These are phyloP conservation scores for Brassica nigra DNA, from an alignment of 345 rosid species.

Conservation along the genomic window DNA sequence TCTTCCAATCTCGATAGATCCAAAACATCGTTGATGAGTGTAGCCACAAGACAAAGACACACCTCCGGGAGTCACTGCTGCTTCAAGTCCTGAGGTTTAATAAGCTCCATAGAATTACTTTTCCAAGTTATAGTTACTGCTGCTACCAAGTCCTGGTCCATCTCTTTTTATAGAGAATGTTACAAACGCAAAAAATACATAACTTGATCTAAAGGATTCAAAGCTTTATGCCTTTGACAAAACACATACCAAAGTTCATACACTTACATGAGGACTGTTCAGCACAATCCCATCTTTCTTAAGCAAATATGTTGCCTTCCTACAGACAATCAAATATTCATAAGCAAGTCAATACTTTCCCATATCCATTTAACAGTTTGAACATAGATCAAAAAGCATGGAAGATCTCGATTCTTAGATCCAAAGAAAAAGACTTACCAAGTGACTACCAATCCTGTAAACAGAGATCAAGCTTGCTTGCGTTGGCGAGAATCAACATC, in stretches of 20 bases:
- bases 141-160: too few species aligned
- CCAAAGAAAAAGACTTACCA: constrained; percentile 53
- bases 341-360: neutral
- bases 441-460: constrained; percentile 59
- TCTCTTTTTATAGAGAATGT: constrained; percentile 55
- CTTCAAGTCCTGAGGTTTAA: too few species aligned
- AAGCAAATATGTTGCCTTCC: constrained; percentile 16
- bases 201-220: neutral
- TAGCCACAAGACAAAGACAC: constrained; percentile 54
- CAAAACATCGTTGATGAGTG: constrained; percentile 82
- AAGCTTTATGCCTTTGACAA: constrained; percentile 16
- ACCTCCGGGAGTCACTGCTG: too few species aligned
- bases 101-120: too few species aligned
- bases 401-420: constrained; percentile 22
- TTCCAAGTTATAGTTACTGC: too few species aligned
- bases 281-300: too few species aligned
- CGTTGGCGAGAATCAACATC: constrained; percentile 48
- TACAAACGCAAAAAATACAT: constrained; percentile 27
- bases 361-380: neutral
- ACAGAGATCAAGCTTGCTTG: constrained; percentile 70
- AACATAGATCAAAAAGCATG: neutral
- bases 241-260: constrained; percentile 18
- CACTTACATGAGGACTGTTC: too few species aligned
- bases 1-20: constrained; percentile 95
- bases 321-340: constrained; percentile 24